Base-by-base conservation (phyloP, 495 filamentous ascomycete genomes). In the Neurospora sp. region DNA sequence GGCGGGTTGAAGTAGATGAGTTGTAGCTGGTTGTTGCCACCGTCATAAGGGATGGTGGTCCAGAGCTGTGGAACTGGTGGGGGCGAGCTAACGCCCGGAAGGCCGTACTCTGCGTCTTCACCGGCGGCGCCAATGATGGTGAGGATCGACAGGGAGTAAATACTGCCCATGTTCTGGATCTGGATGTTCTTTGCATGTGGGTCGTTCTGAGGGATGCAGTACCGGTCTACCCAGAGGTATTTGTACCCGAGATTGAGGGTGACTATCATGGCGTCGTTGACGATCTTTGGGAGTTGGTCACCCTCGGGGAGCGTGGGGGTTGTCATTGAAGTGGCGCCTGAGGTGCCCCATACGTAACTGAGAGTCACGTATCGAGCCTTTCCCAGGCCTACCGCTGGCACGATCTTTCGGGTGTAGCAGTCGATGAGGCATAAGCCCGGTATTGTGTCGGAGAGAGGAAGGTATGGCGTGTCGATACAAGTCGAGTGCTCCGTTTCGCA, bases 91-190 rank as follows among this genome's bases (percentile, higher is more conserved):
- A 82, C 78, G 0, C 80, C 82, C 1, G 81, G 80, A 2, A 82
- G 79, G 4, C 81, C 81, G 20, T 76, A 72, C 18, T 20, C 38
- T 27, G 75, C 40, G 39, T 78, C 79, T 3, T 70, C 39, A 4
- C 81, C 79, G 10, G 74, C 74, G 18, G 77, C 81, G 18, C 75
- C 78, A 14, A 82, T 71, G 35, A 82, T 78, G 4, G 81, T 82
- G 10, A 80, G 35, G 1, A 46, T 27, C 0, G 73, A 75, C 35
- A 31, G 69, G 14, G 69, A 40, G 39, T 83, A 82, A 7, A 83
- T 78, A 0, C 70, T 11, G 39, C 78, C 76, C 80, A 83, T 82
- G 10, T 77, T 35, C 20, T 41, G 42, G 14, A 82, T 75, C 72
- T 81, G 81, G 3, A 46, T 12, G 27, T 78, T 71, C 70, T 79